Percentiles rank a stretch among this genome's conserved stretches.
Conservation (phyloP, 129 eudicot genomes). For the Pittosporum tobira region DNA sequence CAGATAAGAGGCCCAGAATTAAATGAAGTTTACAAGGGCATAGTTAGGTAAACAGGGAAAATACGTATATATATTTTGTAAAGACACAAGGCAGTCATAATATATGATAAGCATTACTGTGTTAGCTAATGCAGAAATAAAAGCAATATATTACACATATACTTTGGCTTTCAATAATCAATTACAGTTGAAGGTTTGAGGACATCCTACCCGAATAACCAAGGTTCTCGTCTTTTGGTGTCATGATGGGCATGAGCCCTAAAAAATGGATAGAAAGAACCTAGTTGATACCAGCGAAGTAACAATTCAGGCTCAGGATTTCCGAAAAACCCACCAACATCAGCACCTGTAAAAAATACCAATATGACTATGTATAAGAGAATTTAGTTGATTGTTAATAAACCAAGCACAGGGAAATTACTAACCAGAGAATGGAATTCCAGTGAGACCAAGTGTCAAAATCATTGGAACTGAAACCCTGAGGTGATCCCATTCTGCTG, state of each 20-base stretch:
- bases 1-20: no score
- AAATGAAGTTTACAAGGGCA: no score
- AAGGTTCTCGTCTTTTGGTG: slow-evolving; percentile 97
- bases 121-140: neutral
- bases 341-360: slow-evolving; percentile 60
- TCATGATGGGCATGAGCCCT: slow-evolving; percentile 98
- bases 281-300: slow-evolving; percentile 98
- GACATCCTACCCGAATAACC: slow-evolving; percentile 75
- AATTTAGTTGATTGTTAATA: neutral
- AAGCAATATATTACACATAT: neutral
- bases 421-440: slow-evolving; percentile 79
- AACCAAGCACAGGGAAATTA: neutral
- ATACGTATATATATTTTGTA: no score
- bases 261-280: slow-evolving; percentile 93
- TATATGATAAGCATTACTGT: no score
- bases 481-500: slow-evolving; percentile 97
- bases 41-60: no score
- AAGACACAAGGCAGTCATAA: no score
- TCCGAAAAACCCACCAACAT: slow-evolving; percentile 98
- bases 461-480: slow-evolving; percentile 98
- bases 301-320: slow-evolving; percentile 88
- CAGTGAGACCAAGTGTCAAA: slow-evolving; percentile 82
- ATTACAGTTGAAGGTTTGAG: neutral
- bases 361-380: neutral
- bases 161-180: neutral